Percentiles rank a stretch among this genome's conserved stretches.
phyloP scores from a whole-genome alignment of 1,284 basidiomycete genomes.

The Tranzscheliella williamsii region DNA sequence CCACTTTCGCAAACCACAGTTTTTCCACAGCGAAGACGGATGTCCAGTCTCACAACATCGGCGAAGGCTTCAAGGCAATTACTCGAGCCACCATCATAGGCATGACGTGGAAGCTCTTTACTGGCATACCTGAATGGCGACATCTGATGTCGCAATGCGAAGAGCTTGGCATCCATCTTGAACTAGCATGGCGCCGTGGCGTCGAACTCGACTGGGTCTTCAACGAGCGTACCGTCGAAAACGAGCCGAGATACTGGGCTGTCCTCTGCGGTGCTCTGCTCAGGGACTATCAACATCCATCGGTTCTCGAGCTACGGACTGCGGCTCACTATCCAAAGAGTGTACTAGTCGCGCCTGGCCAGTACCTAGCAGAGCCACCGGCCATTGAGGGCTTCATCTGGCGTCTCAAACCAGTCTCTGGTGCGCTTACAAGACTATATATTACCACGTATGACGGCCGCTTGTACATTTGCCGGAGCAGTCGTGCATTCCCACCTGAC shows the following conservation, averaged over 20 bases:
- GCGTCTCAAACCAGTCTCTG: slow-evolving; percentile 70
- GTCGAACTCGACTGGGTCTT: slow-evolving; percentile 79
- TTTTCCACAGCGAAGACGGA: slow-evolving; percentile 19
- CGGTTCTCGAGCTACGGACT: slow-evolving; percentile 73
- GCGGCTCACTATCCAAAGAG: slow-evolving; percentile 70
- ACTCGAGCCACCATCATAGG: slow-evolving; percentile 68
- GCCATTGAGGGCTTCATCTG: slow-evolving; percentile 76
- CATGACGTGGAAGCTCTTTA: slow-evolving; percentile 64
- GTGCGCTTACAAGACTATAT: slow-evolving; percentile 70
- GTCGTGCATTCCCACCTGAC: slow-evolving; percentile 70
- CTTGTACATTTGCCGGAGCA: slow-evolving; percentile 69
- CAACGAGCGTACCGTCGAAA: slow-evolving; percentile 70
- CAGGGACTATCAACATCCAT: slow-evolving; percentile 63
- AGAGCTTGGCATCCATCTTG: slow-evolving; percentile 68
- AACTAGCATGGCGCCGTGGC: slow-evolving; percentile 75
- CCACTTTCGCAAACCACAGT: slow-evolving; percentile 3
- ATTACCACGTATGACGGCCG: slow-evolving; percentile 74
- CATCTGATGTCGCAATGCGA: slow-evolving; percentile 68
- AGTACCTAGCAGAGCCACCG: slow-evolving; percentile 70
- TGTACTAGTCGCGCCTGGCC: slow-evolving; percentile 68
- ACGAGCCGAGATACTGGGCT: slow-evolving; percentile 70
- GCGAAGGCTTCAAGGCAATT: slow-evolving; percentile 65
- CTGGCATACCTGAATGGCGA: slow-evolving; percentile 69
- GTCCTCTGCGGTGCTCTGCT: slow-evolving; percentile 75
- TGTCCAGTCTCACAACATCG: slow-evolving; percentile 20